These are phyloP conservation scores for Pseudopyricularia cyperi DNA, from an alignment of 2,329 filamentous ascomycete genomes.

Conservation along the genomic window DNA sequence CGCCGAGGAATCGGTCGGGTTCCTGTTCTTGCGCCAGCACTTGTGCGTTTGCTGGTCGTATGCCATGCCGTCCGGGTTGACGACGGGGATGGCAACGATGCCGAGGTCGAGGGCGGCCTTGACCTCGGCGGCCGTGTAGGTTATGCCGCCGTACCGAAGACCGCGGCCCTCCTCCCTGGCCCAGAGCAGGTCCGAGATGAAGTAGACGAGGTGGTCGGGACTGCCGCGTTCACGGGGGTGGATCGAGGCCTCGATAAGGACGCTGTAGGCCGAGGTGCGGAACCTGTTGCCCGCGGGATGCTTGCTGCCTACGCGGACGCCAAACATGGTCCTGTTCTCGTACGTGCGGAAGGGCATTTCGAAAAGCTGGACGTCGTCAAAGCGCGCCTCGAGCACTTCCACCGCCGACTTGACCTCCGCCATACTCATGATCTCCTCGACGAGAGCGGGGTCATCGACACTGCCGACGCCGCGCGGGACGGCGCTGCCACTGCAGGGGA, in stretches of 20 bases:
- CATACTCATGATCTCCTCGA: not conserved
- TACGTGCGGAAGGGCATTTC: constrained; percentile 1
- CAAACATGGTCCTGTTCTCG: constrained; percentile 2
- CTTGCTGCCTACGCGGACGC: not conserved
- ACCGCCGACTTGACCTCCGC: not conserved
- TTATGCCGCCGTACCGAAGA: constrained; percentile 35
- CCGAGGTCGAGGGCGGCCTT: constrained; percentile 34
- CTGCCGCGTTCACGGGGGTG: constrained; percentile 46
- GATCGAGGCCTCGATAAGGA: constrained; percentile 39
- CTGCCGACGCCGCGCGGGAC: constrained; percentile 1
- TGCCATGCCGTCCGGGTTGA: constrained; percentile 40
- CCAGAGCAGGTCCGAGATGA: constrained; percentile 40
- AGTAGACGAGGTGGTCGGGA: constrained; percentile 43
- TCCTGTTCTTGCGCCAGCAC: constrained; percentile 46
- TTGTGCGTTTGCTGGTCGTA: constrained; percentile 33
- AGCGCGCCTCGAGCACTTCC: not conserved
- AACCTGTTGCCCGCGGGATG: not conserved
- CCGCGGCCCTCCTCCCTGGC: constrained; percentile 35
- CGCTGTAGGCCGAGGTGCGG: constrained; percentile 16
- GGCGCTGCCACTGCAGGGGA: not conserved
- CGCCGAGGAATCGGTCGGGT: constrained; percentile 21
- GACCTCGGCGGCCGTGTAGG: constrained; percentile 38
- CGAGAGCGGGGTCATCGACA: not conserved
- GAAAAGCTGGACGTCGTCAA: constrained; percentile 1
- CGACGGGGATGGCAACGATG: constrained; percentile 37